Evolutionary conservation across 2,329 filamentous ascomycete species (phyloP), one percentile per base, ranked within the genome.

Genomic region (Beauveria asiatica): DNA sequence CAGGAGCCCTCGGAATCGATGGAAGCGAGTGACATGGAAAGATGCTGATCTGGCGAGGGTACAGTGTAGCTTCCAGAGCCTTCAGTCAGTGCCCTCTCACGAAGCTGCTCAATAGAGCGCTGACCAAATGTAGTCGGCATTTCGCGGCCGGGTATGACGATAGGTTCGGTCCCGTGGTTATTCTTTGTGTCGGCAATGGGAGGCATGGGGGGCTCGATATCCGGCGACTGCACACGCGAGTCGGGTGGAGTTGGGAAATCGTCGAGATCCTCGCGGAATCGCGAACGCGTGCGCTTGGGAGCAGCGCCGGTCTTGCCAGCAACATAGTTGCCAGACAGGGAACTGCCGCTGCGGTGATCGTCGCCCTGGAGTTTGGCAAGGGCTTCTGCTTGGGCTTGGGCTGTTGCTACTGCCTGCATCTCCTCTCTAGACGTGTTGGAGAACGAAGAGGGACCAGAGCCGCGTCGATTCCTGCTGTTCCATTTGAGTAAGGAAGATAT

Each of bases 1-100:
- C 94, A 99, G 0, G 92, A 97, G 5, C 84, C 94, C 75, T 99
- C 94, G 0, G 92, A 97, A 69, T 97, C 94, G 62, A 97, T 90
- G 0, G 92, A 97, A 2, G 92, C 94, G 19, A 97, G 80, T 0
- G 93, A 97, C 72, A 92, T 88, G 33, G 92, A 90, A 69, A 92
- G 78, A 68, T 92, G 82, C 41, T 76, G 80, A 65, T 80, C 86
- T 19, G 78, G 84, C 5, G 81, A 85, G 23, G 68, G 67, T 4
- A 67, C 65, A 19, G 59, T 64, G 46, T 65, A 66, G 30, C 33
- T 51, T 16, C n/a, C 48, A 8, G 41, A 54, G n/a, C 39, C 39
- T 33, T 44, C 56, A 2, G 39, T 33, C 48, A 51, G 19, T 2
- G 45, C 46, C 11, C 46, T 30, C 37, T 58, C 56, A n/a, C 56